phyloP scores from a whole-genome alignment of 148 eudicot genomes.

The Fagopyrum esculentum region DNA sequence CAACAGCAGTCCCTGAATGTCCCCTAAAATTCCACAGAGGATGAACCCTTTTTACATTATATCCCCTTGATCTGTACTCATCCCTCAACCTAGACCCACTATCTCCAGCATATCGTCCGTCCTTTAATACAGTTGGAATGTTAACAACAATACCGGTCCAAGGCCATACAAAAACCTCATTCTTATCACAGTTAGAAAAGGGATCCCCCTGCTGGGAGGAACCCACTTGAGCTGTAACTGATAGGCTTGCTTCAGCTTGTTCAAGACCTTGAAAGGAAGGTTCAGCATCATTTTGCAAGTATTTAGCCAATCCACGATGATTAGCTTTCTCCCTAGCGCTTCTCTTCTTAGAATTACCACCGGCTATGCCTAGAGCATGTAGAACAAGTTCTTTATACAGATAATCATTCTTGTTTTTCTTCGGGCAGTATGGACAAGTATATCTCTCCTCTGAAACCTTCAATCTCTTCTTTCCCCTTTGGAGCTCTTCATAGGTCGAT shows the following conservation, averaged over 20 bases:
- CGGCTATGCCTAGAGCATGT: slow-evolving; percentile 80
- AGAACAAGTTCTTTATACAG: slow-evolving; percentile 63
- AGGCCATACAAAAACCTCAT: slow-evolving; percentile 92
- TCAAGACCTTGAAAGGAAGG: background rate
- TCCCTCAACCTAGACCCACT: slow-evolving; percentile 96
- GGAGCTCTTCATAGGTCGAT: slow-evolving; percentile 53
- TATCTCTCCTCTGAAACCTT: slow-evolving; percentile 53
- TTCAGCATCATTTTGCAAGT: slow-evolving; percentile 42
- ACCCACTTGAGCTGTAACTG: slow-evolving; percentile 24
- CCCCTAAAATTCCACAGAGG: slow-evolving; percentile 85
- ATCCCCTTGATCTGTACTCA: slow-evolving; percentile 60
- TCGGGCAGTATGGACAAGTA: slow-evolving; percentile 80
- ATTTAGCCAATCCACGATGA: slow-evolving; percentile 69
- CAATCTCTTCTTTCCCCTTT: slow-evolving; percentile 43
- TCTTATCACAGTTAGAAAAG: slow-evolving; percentile 43
- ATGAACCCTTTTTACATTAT: slow-evolving; percentile 69
- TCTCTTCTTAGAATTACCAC: slow-evolving; percentile 58
- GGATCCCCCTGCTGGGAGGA: slow-evolving; percentile 37
- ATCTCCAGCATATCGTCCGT: slow-evolving; percentile 71
- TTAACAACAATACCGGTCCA: slow-evolving; percentile 91
- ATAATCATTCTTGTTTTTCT: slow-evolving; percentile 61
- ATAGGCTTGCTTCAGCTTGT: background rate
- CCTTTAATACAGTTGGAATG: slow-evolving; percentile 50
- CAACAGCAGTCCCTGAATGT: slow-evolving; percentile 81
- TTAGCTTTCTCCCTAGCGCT: slow-evolving; percentile 77